These are phyloP conservation scores for Pythium phragmiticola DNA, from an alignment of 352 stramenopile species.

Conservation along the genomic window DNA sequence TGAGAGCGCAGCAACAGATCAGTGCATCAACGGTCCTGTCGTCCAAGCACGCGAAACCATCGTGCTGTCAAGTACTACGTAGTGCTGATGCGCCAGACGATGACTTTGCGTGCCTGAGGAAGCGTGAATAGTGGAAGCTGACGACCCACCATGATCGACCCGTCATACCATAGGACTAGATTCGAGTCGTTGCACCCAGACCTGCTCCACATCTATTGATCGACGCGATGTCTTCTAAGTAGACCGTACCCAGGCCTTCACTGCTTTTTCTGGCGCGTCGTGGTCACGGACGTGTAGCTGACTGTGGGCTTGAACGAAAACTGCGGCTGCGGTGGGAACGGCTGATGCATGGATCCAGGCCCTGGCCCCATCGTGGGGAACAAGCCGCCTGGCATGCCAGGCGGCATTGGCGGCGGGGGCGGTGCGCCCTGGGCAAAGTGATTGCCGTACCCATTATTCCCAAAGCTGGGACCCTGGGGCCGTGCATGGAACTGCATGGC, in stretches of 20 bases:
- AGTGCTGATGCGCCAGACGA: too few species aligned
- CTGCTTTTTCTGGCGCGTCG: slow-evolving; percentile 49
- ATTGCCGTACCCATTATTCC: slow-evolving; percentile 1
- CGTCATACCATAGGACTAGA: background rate
- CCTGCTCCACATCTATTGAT: too few species aligned
- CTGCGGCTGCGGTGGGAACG: slow-evolving; percentile 31
- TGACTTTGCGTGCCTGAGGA: too few species aligned
- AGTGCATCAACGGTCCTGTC: too few species aligned
- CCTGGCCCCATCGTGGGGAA: slow-evolving; percentile 31
- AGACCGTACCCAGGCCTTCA: background rate
- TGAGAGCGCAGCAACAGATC: too few species aligned
- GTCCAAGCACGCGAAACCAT: too few species aligned
- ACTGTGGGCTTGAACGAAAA: slow-evolving; percentile 75
- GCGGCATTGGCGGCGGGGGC: slow-evolving; percentile 33
- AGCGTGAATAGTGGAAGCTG: too few species aligned
- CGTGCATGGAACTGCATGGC: slow-evolving; percentile 78
- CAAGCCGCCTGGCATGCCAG: slow-evolving; percentile 28
- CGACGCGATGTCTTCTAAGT: too few species aligned
- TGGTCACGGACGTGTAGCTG: slow-evolving; percentile 72
- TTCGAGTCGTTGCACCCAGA: background rate
- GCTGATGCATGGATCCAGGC: slow-evolving; percentile 23
- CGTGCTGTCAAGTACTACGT: too few species aligned
- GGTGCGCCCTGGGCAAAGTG: slow-evolving; percentile 19
- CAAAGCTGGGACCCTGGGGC: slow-evolving; percentile 19
- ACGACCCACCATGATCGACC: too few species aligned